These are phyloP conservation scores for Ophiostoma sp. DNA, from an alignment of 2,329 filamentous ascomycete genomes.

Conservation along the genomic window DNA sequence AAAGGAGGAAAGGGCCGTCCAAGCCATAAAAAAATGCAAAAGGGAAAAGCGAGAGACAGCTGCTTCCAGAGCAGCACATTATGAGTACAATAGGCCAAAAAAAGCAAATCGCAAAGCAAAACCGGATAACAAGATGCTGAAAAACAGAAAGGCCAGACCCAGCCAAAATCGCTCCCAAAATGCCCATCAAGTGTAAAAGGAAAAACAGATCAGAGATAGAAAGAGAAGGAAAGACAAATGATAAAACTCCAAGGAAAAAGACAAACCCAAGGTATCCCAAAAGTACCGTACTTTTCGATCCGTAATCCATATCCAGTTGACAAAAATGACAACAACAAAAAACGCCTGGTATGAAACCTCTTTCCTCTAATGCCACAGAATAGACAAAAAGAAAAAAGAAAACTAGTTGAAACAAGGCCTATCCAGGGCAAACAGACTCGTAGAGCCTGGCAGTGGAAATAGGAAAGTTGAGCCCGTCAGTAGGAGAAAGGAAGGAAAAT, in stretches of 20 bases:
- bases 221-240: not conserved
- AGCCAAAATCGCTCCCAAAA: constrained; percentile 8
- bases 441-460: not conserved
- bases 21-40: constrained; percentile 15
- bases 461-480: not conserved
- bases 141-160: not conserved
- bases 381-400: not conserved
- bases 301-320: constrained; percentile 16
- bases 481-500: not conserved
- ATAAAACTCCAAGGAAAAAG: constrained; percentile 13
- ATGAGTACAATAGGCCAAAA: not conserved
- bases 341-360: constrained; percentile 21
- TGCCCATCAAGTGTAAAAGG: constrained; percentile 13
- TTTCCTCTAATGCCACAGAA: constrained; percentile 19
- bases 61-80: constrained; percentile 29
- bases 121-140: not conserved
- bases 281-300: constrained; percentile 20
- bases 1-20: constrained; percentile 19
- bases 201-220: not conserved
- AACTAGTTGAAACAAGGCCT: not conserved
- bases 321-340: not conserved
- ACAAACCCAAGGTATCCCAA: constrained; percentile 5
- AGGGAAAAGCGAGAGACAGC: constrained; percentile 7
- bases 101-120: not conserved
- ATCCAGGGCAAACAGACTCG: not conserved